Conservation (phyloP, 2,329 filamentous ascomycete genomes). For the Calonectria pseudoturangicola region DNA sequence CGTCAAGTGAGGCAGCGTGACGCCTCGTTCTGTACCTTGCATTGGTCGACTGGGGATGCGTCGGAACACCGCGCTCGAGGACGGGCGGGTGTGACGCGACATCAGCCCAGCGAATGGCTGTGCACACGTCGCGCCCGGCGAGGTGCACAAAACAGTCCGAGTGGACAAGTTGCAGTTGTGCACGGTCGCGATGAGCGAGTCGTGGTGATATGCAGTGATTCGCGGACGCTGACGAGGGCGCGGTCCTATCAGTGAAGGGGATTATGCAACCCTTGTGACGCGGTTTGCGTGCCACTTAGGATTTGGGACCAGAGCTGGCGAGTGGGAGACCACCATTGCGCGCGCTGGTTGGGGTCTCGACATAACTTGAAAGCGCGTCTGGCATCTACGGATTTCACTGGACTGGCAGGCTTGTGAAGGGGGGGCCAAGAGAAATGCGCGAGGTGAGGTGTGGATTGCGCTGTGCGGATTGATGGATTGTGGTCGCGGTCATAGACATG, state of each 20-base stretch:
- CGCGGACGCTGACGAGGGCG: slow-evolving; percentile 46
- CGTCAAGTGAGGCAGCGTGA: slow-evolving; percentile 47
- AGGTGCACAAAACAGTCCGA: slow-evolving; percentile 51
- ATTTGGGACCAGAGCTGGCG: slow-evolving; percentile 47
- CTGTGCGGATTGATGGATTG: slow-evolving; percentile 38
- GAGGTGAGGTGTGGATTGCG: slow-evolving; percentile 28
- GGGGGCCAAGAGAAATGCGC: slow-evolving; percentile 12
- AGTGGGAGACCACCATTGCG: slow-evolving; percentile 51
- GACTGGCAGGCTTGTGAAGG: slow-evolving; percentile 23
- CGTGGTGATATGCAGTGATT: slow-evolving; percentile 48
- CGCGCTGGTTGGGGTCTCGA: slow-evolving; percentile 46
- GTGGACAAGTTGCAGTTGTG: slow-evolving; percentile 53
- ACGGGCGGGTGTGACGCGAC: slow-evolving; percentile 55
- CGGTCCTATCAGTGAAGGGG: slow-evolving; percentile 57
- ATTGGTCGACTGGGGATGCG: slow-evolving; percentile 51
- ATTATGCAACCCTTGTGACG: slow-evolving; percentile 62
- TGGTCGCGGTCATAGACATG: slow-evolving; percentile 35
- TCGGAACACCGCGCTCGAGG: slow-evolving; percentile 47
- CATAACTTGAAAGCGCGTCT: slow-evolving; percentile 54
- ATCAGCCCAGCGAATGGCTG: slow-evolving; percentile 56
- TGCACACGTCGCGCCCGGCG: slow-evolving; percentile 53
- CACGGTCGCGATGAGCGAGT: slow-evolving; percentile 48
- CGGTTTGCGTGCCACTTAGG: slow-evolving; percentile 57
- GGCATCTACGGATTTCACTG: slow-evolving; percentile 45
- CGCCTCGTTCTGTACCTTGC: slow-evolving; percentile 54